Conservation (phyloP, 75 land plant genomes). For the Adiantum capillusveneris region DNA sequence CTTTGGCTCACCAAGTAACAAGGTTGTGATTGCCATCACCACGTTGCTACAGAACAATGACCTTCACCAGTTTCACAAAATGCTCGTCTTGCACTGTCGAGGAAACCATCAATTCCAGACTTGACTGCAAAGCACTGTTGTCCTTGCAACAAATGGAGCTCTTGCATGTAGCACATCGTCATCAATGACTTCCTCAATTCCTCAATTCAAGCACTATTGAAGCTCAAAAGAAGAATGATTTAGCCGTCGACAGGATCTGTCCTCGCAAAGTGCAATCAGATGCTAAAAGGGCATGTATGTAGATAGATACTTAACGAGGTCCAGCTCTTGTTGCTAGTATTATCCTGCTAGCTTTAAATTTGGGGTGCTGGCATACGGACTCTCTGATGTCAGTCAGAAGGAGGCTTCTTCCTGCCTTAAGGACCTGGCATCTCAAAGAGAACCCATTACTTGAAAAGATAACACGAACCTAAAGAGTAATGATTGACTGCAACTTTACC, state of each 20-base stretch:
- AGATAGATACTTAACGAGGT: no score
- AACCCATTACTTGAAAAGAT: no score
- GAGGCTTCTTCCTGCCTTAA: slow-evolving; percentile 64
- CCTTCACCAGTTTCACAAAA: slow-evolving; percentile 99
- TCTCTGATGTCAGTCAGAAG: slow-evolving; percentile 67
- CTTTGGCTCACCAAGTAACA: no score
- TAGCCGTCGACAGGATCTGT: no score
- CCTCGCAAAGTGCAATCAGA: no score
- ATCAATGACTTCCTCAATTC: slow-evolving; percentile 74
- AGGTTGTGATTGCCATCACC: no score
- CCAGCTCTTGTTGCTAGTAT: slow-evolving; percentile 37
- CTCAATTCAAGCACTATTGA: no score
- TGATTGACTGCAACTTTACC: slow-evolving; percentile 25
- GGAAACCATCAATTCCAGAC: slow-evolving; percentile 80
- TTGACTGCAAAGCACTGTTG: slow-evolving; percentile 99
- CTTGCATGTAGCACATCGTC: slow-evolving; percentile 89
- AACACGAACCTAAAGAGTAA: no score
- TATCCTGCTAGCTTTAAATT: slow-evolving; percentile 48
- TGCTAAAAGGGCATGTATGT: no score
- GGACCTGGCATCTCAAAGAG: slow-evolving; percentile 39
- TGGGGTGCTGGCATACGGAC: slow-evolving; percentile 63
- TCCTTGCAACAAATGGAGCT: slow-evolving; percentile 81
- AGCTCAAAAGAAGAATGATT: no score
- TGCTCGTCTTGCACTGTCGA: slow-evolving; percentile 78
- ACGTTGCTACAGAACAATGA: slow-evolving; percentile 8